Evolutionary conservation across 2,329 filamentous ascomycete species (phyloP).

Genomic region (Colletotrichum sansevieriae): DNA sequence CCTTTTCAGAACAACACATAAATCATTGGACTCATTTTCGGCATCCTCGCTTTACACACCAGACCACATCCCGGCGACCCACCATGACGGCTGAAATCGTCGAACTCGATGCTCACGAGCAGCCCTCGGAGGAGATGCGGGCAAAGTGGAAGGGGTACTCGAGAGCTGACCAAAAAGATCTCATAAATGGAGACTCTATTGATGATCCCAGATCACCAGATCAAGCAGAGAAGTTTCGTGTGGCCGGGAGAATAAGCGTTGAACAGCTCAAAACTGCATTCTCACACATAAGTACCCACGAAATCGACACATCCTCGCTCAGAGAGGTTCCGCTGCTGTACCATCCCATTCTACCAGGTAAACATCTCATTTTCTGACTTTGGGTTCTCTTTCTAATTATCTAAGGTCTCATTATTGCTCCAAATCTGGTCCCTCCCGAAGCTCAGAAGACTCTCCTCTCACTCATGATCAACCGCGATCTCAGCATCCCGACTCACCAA

Average conservation of each 20-base stretch:
- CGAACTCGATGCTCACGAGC: constrained; percentile 80
- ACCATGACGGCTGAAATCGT: constrained; percentile 58
- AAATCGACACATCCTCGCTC: constrained; percentile 48
- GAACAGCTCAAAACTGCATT: constrained; percentile 60
- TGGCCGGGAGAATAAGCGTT: constrained; percentile 58
- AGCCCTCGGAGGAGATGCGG: constrained; percentile 78
- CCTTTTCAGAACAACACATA: background rate
- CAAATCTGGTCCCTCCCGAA: constrained; percentile 76
- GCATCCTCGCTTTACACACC: background rate
- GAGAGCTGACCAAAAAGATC: constrained; percentile 65
- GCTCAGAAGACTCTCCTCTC: constrained; percentile 79
- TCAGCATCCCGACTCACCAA: constrained; percentile 79
- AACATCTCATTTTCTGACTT: constrained; percentile 42
- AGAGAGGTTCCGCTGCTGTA: constrained; percentile 68
- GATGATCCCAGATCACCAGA: constrained; percentile 58
- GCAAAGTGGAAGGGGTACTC: constrained; percentile 82
- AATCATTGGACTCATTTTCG: background rate
- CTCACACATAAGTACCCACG: constrained; percentile 53
- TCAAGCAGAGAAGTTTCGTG: constrained; percentile 59
- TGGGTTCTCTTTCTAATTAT: background rate
- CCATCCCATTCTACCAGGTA: constrained; percentile 78
- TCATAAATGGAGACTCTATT: constrained; percentile 68
- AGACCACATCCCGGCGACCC: background rate
- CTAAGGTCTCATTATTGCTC: constrained; percentile 83
- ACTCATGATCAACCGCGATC: constrained; percentile 81